These are phyloP conservation scores for Leishmania mexicana DNA, from an alignment of 208 protist species.

Conservation along the genomic window DNA sequence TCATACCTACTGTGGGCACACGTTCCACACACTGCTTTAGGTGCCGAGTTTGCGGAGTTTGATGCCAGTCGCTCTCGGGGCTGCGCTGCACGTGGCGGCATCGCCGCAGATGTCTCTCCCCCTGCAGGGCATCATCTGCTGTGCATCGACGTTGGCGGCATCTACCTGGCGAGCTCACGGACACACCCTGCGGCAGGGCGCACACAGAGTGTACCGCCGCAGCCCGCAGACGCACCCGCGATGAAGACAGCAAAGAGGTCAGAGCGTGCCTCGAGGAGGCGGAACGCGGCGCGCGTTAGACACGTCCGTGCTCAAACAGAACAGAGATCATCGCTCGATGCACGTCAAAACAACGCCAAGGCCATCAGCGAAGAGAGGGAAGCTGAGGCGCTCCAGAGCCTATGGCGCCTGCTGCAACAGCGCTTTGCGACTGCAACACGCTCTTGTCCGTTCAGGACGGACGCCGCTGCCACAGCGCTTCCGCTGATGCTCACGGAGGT, in stretches of 20 bases:
- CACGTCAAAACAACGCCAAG: background rate
- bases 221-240: background rate
- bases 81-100: background rate
- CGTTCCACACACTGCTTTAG: background rate
- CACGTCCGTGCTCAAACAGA: background rate
- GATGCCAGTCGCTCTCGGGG: background rate
- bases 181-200: background rate
- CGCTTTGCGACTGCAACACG: conserved; percentile 12
- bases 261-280: background rate
- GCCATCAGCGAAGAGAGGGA: background rate
- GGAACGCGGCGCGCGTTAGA: background rate
- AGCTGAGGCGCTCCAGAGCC: background rate
- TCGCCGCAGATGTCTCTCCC: background rate
- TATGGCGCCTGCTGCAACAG: conserved; percentile 9
- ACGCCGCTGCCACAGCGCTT: background rate
- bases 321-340: background rate
- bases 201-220: background rate
- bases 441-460: background rate
- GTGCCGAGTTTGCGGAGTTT: background rate
- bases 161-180: conserved; percentile 11
- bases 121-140: conserved; percentile 3
- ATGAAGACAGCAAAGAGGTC: background rate
- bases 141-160: conserved; percentile 24
- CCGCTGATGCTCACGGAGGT: conserved; percentile 11
- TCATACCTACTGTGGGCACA: background rate